These are phyloP conservation scores for Phallus indusiatus DNA, from an alignment of 768 basidiomycete species.

Conservation along the genomic window DNA sequence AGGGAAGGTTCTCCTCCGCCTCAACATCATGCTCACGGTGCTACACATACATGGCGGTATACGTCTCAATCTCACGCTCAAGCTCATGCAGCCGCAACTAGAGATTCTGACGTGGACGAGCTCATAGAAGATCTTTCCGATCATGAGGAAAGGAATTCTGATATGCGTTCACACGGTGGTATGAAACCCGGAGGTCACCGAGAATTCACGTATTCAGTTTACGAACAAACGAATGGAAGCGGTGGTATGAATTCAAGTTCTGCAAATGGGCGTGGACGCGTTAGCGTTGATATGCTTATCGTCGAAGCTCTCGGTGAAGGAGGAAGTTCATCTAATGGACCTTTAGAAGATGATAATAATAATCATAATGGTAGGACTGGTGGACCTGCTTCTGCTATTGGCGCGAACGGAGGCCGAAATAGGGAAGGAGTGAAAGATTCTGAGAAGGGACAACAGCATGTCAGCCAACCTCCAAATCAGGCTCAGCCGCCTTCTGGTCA, in stretches of 20 bases:
- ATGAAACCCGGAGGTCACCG: background rate
- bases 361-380: background rate
- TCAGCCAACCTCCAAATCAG: background rate
- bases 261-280: background rate
- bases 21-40: background rate
- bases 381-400: background rate
- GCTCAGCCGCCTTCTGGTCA: background rate
- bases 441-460: background rate
- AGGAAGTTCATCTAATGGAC: background rate
- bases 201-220: background rate
- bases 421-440: background rate
- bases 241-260: background rate
- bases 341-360: background rate
- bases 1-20: background rate
- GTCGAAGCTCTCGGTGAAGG: conserved; percentile 8
- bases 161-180: background rate
- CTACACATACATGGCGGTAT: background rate
- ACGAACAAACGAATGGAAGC: background rate
- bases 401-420: background rate
- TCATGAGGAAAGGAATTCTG: background rate
- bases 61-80: background rate
- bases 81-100: background rate
- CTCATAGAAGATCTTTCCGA: background rate
- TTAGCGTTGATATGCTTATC: conserved; percentile 11
- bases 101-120: background rate